phyloP scores from a whole-genome alignment of 805 yeast genomes.

The Yamadazyma insecticola region DNA sequence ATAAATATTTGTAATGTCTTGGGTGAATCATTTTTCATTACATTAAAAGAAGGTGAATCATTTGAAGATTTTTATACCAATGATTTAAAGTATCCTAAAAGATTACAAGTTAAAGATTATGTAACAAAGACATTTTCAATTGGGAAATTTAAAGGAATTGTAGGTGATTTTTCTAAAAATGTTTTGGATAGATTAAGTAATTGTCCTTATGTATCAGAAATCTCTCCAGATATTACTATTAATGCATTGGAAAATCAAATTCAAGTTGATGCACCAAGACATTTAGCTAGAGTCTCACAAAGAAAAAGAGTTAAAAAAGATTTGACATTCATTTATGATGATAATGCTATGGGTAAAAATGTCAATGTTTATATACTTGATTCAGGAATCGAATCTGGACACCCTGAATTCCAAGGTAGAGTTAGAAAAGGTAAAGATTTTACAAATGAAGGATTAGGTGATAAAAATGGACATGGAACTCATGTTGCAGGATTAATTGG shows the following conservation, averaged over 20 bases:
- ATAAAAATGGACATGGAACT: slow-evolving; percentile 53
- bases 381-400: slow-evolving; percentile 65
- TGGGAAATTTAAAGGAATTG: slow-evolving; percentile 68
- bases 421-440: slow-evolving; percentile 58
- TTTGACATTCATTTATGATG: slow-evolving; percentile 46
- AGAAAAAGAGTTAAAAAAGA: slow-evolving; percentile 20
- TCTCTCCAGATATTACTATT: slow-evolving; percentile 63
- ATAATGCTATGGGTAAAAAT: slow-evolving; percentile 45
- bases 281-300: slow-evolving; percentile 61
- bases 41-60: slow-evolving; percentile 47
- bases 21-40: slow-evolving; percentile 39
- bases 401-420: slow-evolving; percentile 62
- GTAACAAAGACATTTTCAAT: slow-evolving; percentile 55
- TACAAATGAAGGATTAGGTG: slow-evolving; percentile 55
- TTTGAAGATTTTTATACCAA: slow-evolving; percentile 44
- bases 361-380: slow-evolving; percentile 80
- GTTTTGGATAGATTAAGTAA: slow-evolving; percentile 43
- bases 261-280: slow-evolving; percentile 54
- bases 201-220: slow-evolving; percentile 63
- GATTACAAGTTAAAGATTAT: slow-evolving; percentile 40
- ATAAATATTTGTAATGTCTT: no score
- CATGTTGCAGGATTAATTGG: slow-evolving; percentile 54
- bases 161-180: slow-evolving; percentile 54
- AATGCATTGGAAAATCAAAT: slow-evolving; percentile 47
- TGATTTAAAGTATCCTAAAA: slow-evolving; percentile 32